Base-by-base conservation (phyloP, 306 rosid species). In the Crataegus laevigata region DNA sequence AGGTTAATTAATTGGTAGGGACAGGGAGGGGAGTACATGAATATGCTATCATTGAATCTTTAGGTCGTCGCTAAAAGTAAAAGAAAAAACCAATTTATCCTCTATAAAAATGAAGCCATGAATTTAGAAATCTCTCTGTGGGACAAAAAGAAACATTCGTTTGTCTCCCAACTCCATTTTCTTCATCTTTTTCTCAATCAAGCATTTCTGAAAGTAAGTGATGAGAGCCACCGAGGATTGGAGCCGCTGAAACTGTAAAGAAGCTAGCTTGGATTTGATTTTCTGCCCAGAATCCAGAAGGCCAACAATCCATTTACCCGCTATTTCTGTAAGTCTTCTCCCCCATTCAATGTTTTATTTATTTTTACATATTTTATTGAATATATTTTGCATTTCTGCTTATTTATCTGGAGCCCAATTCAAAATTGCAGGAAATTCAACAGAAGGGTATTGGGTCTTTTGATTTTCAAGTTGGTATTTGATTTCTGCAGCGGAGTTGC, bases 221-320 rank as follows among this genome's bases (percentile, higher is more conserved):
- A 57, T 43, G 45, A 26, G 5, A 11, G 51, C 59, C 60, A 19
- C 13, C 11, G 19, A 40, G 29, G 21, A 11, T 43, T 51, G 13
- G 65, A 47, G 29, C 77, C 21, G 77, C 77, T 60, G 22, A 26
- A 24, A 51, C 62, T 26, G 69, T n/a, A 29, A 73, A 42, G 68
- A 1, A 42, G 21, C 28, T 25, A 19, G 26, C 69, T 59, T 73
- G 19, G n/a, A 9, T 29, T 60, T 60, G 13, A 11, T 66, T 66
- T 38, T 21, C 47, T 21, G 11, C 21, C 32, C 4, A 55, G 60
- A 55, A 34, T 71, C 24, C 52, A 22, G 62, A 69, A 18, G 61
- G 59, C 59, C 73, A 25, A 45, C 24, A 45, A 45, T n/a, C 40
- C 54, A 9, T 69, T 24, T 18, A 71, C 32, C 50, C 7, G 36